Conservation (phyloP, 768 basidiomycete species). For the Suillus spraguei region DNA sequence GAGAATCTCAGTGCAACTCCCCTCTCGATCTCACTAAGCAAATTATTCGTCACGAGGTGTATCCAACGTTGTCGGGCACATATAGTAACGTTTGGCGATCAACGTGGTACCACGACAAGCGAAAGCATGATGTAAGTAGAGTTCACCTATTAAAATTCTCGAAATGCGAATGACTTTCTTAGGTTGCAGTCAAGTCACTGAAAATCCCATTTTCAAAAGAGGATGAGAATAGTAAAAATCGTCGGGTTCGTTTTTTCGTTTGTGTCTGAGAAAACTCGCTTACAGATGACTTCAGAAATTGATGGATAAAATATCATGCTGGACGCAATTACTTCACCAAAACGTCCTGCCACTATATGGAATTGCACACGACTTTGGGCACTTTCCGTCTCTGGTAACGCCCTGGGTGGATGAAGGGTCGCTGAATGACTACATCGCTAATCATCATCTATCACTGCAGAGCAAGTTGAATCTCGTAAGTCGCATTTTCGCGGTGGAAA, state of each 20-base stretch:
- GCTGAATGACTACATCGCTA: constrained; percentile 20
- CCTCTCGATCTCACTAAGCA: neutral
- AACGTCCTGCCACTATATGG: constrained; percentile 25
- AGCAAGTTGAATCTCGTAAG: constrained; percentile 21
- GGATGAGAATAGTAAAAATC: neutral
- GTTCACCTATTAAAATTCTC: neutral
- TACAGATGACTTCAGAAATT: neutral
- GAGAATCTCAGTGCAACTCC: neutral
- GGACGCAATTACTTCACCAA: constrained; percentile 14
- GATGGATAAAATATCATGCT: constrained; percentile 1
- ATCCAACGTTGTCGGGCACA: constrained; percentile 1
- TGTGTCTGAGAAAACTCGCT: neutral
- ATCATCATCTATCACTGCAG: constrained; percentile 7
- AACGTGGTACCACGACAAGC: neutral
- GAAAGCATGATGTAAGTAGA: neutral
- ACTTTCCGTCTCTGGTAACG: constrained; percentile 24
- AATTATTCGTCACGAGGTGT: neutral
- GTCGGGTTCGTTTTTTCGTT: neutral
- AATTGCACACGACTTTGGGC: constrained; percentile 21
- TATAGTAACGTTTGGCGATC: constrained; percentile 1
- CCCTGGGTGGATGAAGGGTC: constrained; percentile 29
- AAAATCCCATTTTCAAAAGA: constrained; percentile 1
- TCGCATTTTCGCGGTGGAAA: neutral
- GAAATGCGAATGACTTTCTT: neutral
- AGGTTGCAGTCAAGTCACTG: constrained; percentile 5